A percentile compares a stretch with the other conserved stretches of the same genome.
These are phyloP conservation scores for Canna indica DNA, from an alignment of 176 grass and related monocot species.

Conservation along the genomic window DNA sequence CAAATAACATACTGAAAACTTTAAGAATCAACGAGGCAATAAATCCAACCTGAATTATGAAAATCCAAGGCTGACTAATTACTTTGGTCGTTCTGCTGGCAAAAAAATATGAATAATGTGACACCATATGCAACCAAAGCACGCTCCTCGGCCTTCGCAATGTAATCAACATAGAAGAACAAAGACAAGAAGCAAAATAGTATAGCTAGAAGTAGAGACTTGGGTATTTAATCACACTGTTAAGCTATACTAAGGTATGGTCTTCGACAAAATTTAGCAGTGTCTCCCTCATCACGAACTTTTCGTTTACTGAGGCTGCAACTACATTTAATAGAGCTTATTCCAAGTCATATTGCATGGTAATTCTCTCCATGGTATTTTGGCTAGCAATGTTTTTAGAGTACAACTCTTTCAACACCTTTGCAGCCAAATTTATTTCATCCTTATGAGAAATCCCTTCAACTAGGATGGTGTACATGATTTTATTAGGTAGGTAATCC, in stretches of 20 bases:
- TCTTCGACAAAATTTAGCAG: not conserved
- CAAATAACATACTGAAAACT: not conserved
- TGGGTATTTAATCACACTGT: not conserved
- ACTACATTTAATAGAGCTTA: not conserved
- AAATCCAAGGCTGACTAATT: not conserved
- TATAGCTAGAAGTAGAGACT: not conserved
- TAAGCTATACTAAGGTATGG: not conserved
- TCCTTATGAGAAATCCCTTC: slow-evolving; percentile 29
- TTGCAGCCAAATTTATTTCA: slow-evolving; percentile 20
- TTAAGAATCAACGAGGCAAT: not conserved
- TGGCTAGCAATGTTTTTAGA: slow-evolving; percentile 14
- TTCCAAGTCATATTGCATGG: slow-evolving; percentile 28
- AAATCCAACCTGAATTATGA: not conserved
- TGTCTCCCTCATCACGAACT: not conserved
- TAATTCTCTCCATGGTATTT: slow-evolving; percentile 20
- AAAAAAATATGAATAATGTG: not conserved
- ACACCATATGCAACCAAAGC: not conserved
- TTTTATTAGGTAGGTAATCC: slow-evolving; percentile 24
- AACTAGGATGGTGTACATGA: slow-evolving; percentile 20
- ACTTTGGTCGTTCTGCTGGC: not conserved
- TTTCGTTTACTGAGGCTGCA: not conserved
- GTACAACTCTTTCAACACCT: slow-evolving; percentile 26
- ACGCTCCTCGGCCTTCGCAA: not conserved
- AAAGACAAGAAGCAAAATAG: not conserved
- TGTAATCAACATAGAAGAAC: not conserved